Conservation (phyloP, 129 eudicot species). For the Silybum marianum region DNA sequence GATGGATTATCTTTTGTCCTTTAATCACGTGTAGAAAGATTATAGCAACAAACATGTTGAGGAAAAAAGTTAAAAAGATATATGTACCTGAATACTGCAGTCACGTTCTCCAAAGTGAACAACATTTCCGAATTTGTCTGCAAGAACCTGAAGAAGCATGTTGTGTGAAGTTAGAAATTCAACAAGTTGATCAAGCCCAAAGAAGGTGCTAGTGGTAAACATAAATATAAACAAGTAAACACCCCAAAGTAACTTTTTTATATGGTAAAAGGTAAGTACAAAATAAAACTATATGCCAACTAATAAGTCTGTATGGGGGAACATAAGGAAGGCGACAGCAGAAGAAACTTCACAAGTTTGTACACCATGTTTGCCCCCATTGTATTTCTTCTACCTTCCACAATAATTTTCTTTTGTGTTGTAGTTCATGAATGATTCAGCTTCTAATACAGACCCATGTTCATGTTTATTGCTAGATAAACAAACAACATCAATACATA, state of each 20-base stretch:
- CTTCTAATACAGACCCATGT: background rate
- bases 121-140: conserved; percentile 95
- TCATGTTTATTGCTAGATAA: background rate
- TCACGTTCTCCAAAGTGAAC: conserved; percentile 99
- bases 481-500: background rate
- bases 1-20: background rate
- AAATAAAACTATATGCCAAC: background rate
- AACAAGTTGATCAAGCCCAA: conserved; percentile 9
- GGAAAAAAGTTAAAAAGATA: background rate
- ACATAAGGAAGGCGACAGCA: background rate
- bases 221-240: conserved; percentile 1
- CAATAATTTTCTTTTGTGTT: background rate
- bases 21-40: background rate
- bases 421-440: conserved; percentile 8
- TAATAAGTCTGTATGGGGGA: background rate
- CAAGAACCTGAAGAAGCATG: conserved; percentile 72
- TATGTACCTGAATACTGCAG: conserved; percentile 94
- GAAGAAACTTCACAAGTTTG: background rate
- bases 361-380: conserved; percentile 4
- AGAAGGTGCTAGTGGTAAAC: background rate
- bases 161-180: conserved; percentile 12
- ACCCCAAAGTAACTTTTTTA: conserved; percentile 12
- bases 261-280: background rate
- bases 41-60: conserved; percentile 13
- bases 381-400: conserved; percentile 2